Percentiles rank a stretch among this genome's conserved stretches.
phyloP scores from a whole-genome alignment of 192 early-diverging fungal genomes.

The Mortierella claussenii region DNA sequence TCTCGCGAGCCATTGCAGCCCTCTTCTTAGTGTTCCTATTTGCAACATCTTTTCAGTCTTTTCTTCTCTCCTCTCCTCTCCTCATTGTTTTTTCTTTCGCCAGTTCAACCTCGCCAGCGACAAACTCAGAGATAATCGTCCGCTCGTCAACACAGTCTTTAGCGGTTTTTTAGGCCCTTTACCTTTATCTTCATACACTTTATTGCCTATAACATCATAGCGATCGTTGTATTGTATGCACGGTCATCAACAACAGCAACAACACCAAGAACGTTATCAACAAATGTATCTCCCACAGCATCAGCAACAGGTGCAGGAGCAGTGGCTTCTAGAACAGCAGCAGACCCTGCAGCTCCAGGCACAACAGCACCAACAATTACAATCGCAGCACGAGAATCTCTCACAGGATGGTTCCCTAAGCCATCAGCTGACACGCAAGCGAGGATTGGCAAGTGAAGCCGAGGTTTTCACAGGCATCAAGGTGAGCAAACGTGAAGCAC shows the following conservation, averaged over 20 bases:
- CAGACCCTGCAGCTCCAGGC: slow-evolving; percentile 21
- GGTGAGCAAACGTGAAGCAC: too few species aligned
- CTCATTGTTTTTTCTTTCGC: not conserved
- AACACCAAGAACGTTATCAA: slow-evolving; percentile 13
- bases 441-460: slow-evolving; percentile 31
- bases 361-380: slow-evolving; percentile 15
- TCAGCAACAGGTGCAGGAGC: slow-evolving; percentile 20
- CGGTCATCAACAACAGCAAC: slow-evolving; percentile 1
- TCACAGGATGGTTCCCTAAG: not conserved
- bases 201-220: too few species aligned
- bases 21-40: not conserved
- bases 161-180: too few species aligned
- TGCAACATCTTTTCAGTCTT: not conserved
- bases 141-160: too few species aligned
- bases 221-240: not conserved
- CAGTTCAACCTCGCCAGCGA: not conserved
- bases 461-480: slow-evolving; percentile 31
- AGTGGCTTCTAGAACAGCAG: slow-evolving; percentile 30
- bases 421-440: slow-evolving; percentile 19
- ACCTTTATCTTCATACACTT: too few species aligned
- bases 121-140: too few species aligned
- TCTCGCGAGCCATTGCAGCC: too few species aligned
- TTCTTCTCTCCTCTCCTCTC: not conserved
- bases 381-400: slow-evolving; percentile 9
- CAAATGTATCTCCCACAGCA: slow-evolving; percentile 31